A percentile compares a stretch with the other conserved stretches of the same genome.
These are phyloP conservation scores for Candida suzukii DNA, from an alignment of 805 yeast genomes.

Conservation along the genomic window DNA sequence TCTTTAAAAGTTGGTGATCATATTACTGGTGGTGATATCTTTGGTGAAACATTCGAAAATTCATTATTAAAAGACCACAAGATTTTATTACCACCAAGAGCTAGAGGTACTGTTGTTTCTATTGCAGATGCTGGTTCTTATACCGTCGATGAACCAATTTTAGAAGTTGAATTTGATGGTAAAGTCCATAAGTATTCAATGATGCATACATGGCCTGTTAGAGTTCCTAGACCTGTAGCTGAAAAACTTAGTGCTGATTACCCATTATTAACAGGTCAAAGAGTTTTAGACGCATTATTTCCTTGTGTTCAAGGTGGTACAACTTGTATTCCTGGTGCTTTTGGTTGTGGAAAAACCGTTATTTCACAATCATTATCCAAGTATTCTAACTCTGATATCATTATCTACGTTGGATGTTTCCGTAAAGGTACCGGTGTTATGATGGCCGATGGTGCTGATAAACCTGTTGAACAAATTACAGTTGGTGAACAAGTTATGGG, in stretches of 20 bases:
- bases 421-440: background rate
- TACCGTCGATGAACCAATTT: constrained; percentile 78
- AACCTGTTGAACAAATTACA: constrained; percentile 25
- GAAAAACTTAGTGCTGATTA: constrained; percentile 89
- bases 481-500: constrained; percentile 36
- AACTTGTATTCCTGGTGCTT: constrained; percentile 99
- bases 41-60: constrained; percentile 90
- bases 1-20: constrained; percentile 87
- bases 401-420: constrained; percentile 80
- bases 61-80: constrained; percentile 89
- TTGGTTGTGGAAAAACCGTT: constrained; percentile 98
- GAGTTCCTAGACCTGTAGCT: constrained; percentile 98
- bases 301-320: constrained; percentile 99
- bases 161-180: constrained; percentile 95
- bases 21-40: constrained; percentile 96
- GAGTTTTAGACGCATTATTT: constrained; percentile 95
- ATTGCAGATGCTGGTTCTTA: constrained; percentile 89
- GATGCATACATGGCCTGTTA: constrained; percentile 99
- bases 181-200: constrained; percentile 71
- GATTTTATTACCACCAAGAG: constrained; percentile 94
- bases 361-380: constrained; percentile 96
- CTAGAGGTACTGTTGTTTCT: constrained; percentile 92
- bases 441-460: constrained; percentile 31
- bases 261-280: constrained; percentile 96
- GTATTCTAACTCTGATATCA: constrained; percentile 94